Base-by-base conservation (phyloP, 192 early-diverging fungal genomes). In the Mycoemilia scoparia region DNA sequence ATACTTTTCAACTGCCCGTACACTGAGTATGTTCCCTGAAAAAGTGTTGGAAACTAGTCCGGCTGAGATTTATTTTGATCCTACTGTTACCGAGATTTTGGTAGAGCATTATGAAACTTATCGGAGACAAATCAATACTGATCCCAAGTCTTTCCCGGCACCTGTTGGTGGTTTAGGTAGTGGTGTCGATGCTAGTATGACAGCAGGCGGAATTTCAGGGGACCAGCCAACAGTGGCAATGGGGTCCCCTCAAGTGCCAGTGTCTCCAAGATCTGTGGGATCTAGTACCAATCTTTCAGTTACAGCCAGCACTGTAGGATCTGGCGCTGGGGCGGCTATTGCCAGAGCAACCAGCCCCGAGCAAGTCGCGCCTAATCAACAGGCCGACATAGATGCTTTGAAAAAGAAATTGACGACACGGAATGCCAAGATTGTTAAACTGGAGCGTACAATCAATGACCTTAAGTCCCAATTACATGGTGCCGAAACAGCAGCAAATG, bases 31-130 rank as follows among this genome's bases (percentile, higher is more conserved):
- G 13, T 58, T 67, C 5, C 54, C 79, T 20, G 57, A 73, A 2
- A 70, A 74, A 27, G 69, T 75, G 17, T 72, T 69, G 17, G 60
- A 63, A 4, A 64, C 70, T 21, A 59, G 55, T 22, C 49, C 80
- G 12, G 74, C 77, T 7, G 67, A 67, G 15, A 61, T 90, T 4
- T 79, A 64, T 39, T 81, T 96, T 60, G 87, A 89, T 60, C 66
- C 66, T 32, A 49, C 69, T 7, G 90, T 91, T 64, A 75, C 79
- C 9, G 81, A 89, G 13, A 60, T 91, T 40, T 76, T 91, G 50
- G 86, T 84, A 46, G 44, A 67, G 24, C 77, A 67, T 15, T 79
- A 76, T 46, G 87, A 87, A 82, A 66, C 53, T 33, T 49, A 46
- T 34, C 45, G 33, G 38, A 29, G 24, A 2, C 18, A 43, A 40